Percentiles rank a stretch among this genome's conserved stretches.
Evolutionary conservation across 331 rosid genomes (phyloP).

Genomic region (Quercus tomentella): DNA sequence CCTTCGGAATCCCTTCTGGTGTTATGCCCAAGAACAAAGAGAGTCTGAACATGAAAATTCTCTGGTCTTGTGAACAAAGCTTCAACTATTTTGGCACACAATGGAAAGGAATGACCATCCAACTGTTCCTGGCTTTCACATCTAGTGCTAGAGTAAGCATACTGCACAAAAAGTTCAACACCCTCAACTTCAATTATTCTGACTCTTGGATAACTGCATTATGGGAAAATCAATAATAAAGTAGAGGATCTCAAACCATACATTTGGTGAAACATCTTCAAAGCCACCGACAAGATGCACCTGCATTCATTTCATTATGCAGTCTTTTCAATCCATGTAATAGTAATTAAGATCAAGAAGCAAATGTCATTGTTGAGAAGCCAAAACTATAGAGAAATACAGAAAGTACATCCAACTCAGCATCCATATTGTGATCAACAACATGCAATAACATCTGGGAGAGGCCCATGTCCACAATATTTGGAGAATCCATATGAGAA

Average conservation of each 20-base stretch:
- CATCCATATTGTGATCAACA: slow-evolving; percentile 33
- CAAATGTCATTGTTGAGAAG: not conserved
- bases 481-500: slow-evolving; percentile 83
- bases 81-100: slow-evolving; percentile 59
- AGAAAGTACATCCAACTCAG: slow-evolving; percentile 54
- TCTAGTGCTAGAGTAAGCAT: slow-evolving; percentile 23
- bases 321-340: slow-evolving; percentile 12
- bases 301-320: slow-evolving; percentile 37
- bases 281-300: slow-evolving; percentile 84
- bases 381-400: not conserved
- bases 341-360: not conserved
- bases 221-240: slow-evolving; percentile 42
- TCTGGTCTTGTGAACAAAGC: slow-evolving; percentile 53
- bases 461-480: slow-evolving; percentile 62
- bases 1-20: slow-evolving; percentile 60
- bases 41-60: slow-evolving; percentile 68
- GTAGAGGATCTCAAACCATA: slow-evolving; percentile 42
- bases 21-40: slow-evolving; percentile 78
- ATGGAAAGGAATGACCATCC: slow-evolving; percentile 66
- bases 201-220: slow-evolving; percentile 27
- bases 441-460: slow-evolving; percentile 68
- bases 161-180: slow-evolving; percentile 71
- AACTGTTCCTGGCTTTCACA: slow-evolving; percentile 27
- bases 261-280: slow-evolving; percentile 66
- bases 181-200: slow-evolving; percentile 38